These are phyloP conservation scores for Adenanthera pavonina DNA, from an alignment of 306 rosid genomes.

Conservation along the genomic window DNA sequence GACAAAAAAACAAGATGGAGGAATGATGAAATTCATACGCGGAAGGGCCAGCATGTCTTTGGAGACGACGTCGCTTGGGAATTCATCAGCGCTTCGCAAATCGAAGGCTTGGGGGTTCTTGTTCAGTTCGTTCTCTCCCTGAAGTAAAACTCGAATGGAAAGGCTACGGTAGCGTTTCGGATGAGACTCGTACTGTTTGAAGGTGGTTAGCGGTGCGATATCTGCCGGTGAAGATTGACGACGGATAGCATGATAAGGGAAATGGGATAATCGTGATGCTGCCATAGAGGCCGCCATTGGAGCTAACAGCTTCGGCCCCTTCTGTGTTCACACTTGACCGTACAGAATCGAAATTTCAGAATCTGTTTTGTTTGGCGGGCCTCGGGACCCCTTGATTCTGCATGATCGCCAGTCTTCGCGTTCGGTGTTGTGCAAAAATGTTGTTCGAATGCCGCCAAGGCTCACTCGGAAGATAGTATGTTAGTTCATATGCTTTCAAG, in stretches of 20 bases:
- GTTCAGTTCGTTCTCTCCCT: constrained; percentile 35
- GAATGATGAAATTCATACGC: constrained; percentile 25
- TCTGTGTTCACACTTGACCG: constrained; percentile 7
- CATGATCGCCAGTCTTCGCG: no score
- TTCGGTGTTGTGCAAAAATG: no score
- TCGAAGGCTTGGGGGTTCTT: constrained; percentile 43
- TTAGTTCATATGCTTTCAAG: no score
- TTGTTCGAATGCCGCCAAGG: no score
- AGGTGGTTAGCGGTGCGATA: neutral
- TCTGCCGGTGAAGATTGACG: constrained; percentile 42
- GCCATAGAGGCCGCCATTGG: constrained; percentile 40
- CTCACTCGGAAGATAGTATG: no score
- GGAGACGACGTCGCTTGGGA: constrained; percentile 48
- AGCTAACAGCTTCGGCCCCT: neutral
- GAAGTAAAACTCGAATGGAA: constrained; percentile 43
- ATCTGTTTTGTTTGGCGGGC: neutral
- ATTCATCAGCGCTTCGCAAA: constrained; percentile 38
- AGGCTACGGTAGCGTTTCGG: constrained; percentile 47
- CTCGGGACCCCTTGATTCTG: neutral
- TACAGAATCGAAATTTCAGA: neutral
- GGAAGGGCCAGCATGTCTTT: constrained; percentile 70
- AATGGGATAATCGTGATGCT: constrained; percentile 46
- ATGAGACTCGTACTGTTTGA: constrained; percentile 13
- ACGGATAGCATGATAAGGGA: constrained; percentile 8
- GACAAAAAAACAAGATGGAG: neutral